Evolutionary conservation across 176 grass and related monocot species (phyloP).

Genomic region (maize (Zea mays)): Zm-B73-REFERENCE-NAM-5.0 NC_050096.1:147643001-147643500

Average conservation of each 20-base stretch:
- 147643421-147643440: conserved; percentile 63
- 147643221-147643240: conserved; percentile 2
- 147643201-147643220: conserved; percentile 33
- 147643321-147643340: conserved; percentile 55
- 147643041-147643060: not conserved
- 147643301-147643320: conserved; percentile 49
- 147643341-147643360: conserved; percentile 49
- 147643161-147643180: not conserved
- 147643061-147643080: conserved; percentile 34
- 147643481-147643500: conserved; percentile 61
- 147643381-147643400: conserved; percentile 57
- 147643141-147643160: not conserved
- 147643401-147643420: conserved; percentile 66
- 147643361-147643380: conserved; percentile 60
- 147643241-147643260: not conserved
- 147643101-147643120: conserved; percentile 40
- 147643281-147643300: conserved; percentile 41
- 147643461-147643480: conserved; percentile 49
- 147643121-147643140: not conserved
- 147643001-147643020: conserved; percentile 28
- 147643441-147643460: conserved; percentile 28
- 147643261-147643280: not conserved
- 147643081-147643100: conserved; percentile 72
- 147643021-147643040: conserved; percentile 34
- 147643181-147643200: conserved; percentile 37